Percentiles rank a stretch among this genome's conserved stretches.
Evolutionary conservation across 176 grass and related monocot species (phyloP).

Genomic region (Oryza rufipogon): DNA sequence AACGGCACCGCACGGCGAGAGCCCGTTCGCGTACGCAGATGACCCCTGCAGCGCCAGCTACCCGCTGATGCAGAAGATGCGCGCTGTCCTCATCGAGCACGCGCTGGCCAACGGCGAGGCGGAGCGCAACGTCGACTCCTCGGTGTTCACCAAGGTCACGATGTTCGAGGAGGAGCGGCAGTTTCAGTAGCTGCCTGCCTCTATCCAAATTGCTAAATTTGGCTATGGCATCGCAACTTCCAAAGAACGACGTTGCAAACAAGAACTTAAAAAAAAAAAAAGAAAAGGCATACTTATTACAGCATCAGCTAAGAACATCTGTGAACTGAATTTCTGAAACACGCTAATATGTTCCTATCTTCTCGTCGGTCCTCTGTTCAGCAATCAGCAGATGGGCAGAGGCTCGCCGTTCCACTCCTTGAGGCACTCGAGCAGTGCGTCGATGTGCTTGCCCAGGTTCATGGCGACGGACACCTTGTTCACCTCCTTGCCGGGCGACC

Average conservation of each 20-base stretch:
- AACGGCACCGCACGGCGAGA: no score
- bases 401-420: conserved; percentile 82
- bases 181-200: no score
- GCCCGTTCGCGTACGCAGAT: conserved; percentile 57
- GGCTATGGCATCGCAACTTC: no score
- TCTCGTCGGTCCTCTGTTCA: no score
- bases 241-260: no score
- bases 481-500: no score
- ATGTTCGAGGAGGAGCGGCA: conserved; percentile 54
- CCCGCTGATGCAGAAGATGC: conserved; percentile 77
- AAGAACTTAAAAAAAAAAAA: no score
- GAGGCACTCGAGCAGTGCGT: conserved; percentile 75
- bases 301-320: no score
- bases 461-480: conserved; percentile 37
- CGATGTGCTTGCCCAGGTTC: conserved; percentile 58
- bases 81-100: conserved; percentile 64
- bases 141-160: conserved; percentile 76
- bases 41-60: conserved; percentile 75
- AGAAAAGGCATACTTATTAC: no score
- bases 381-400: conserved; percentile 26
- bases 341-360: no score
- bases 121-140: conserved; percentile 52
- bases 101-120: conserved; percentile 62
- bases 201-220: no score
- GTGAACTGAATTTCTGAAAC: no score